Evolutionary conservation across 1,284 basidiomycete genomes (phyloP), one percentile per base, ranked within the genome.

Genomic region (Ceratobasidium sp.): DNA sequence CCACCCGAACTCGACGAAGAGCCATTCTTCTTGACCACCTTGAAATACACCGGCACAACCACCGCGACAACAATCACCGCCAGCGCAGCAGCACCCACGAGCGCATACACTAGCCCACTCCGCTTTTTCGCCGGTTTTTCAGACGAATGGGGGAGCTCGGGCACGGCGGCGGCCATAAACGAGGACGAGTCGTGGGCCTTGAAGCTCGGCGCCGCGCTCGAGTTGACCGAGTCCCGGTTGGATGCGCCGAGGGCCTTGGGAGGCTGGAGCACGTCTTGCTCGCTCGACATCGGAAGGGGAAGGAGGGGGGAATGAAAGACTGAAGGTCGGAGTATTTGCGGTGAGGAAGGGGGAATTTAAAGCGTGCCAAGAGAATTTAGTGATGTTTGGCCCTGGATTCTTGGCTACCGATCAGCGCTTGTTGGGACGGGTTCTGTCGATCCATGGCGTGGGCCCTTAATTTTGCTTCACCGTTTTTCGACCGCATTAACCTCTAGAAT

Each of bases 41-140:
- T 71, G 46, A 78, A 79, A 70, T 81, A 81, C 18, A 81, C 77
- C 9, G 81, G 77, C 18, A 79, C 70, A n/a, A 72, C 73, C 18
- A 79, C 80, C 10, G 79, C 70, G 44, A 73, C 70, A 26, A 60
- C 70, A 51, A 73, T 61, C 12, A 73, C 40, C 1, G 58, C 58
- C 18, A 68, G 66, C 2, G 66, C 66, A 23, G 58, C 28, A 40
- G 49, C n/a, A 12, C 42, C 70, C 13, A 51, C 40, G 58, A 73
- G 70, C 66, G 33, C 66, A 61, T 51, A 71, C 49, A 61, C 56
- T 42, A 60, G 23, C n/a, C 23, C 15, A 42, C 26, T 39, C n/a
- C 42, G 70, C 58, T 44, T 61, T 33, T 73, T 51, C 20, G 40
- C 42, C 9, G 70, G 56, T 40, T 51, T 58, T 42, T 73, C 56